Percentiles rank a stretch among this genome's conserved stretches.
phyloP scores from a whole-genome alignment of 345 rosid species.

The Syzygium grande region DNA sequence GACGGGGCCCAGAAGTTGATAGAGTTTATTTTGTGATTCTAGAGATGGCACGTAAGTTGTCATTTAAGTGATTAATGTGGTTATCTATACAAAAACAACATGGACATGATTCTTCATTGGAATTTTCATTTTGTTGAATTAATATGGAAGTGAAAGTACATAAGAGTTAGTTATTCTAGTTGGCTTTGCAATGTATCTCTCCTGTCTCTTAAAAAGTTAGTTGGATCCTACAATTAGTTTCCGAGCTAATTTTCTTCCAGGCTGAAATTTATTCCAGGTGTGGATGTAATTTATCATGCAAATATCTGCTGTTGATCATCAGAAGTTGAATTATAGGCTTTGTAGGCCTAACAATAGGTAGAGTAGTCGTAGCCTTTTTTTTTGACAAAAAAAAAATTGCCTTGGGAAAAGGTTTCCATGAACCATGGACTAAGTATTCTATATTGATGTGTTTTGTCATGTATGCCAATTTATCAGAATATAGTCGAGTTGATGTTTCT shows the following conservation, averaged over 20 bases:
- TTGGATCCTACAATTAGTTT: not conserved
- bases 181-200: not conserved
- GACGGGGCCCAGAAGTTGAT: conserved; percentile 82
- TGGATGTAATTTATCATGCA: not conserved
- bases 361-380: not conserved
- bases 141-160: not conserved
- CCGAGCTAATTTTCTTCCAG: not conserved
- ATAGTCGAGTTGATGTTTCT: not conserved
- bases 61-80: not conserved
- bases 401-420: not conserved
- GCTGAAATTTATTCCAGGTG: not conserved
- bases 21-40: conserved; percentile 75
- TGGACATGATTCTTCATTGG: not conserved
- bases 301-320: not conserved
- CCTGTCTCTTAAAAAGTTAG: too few relatives aligned
- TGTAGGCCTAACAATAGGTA: not conserved
- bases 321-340: not conserved
- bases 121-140: not conserved
- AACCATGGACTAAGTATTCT: not conserved
- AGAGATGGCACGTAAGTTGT: conserved; percentile 92
- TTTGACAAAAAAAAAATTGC: not conserved
- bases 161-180: not conserved
- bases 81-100: not conserved
- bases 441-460: not conserved
- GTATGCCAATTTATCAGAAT: not conserved